phyloP scores from a whole-genome alignment of 352 stramenopile genomes.

The Pythium dissotocum region DNA sequence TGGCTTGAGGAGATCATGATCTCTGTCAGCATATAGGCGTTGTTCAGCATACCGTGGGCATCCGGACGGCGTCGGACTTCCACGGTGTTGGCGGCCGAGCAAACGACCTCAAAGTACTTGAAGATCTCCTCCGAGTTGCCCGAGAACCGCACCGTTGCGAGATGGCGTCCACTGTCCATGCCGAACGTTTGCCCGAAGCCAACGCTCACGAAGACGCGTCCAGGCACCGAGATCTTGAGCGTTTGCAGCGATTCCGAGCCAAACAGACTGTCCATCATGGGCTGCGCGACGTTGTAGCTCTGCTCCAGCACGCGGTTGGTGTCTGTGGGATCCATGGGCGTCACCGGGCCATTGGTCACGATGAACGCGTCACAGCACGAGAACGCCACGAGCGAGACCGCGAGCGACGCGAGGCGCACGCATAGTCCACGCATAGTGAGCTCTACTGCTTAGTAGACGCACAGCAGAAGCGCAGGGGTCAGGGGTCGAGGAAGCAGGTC shows the following conservation, averaged over 20 bases:
- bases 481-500: background rate
- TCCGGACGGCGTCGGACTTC: constrained; percentile 17
- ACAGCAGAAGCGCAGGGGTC: background rate
- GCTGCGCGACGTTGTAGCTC: constrained; percentile 11
- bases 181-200: constrained; percentile 6
- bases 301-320: constrained; percentile 17
- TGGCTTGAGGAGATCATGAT: constrained; percentile 16
- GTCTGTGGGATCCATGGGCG: constrained; percentile 1
- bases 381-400: constrained; percentile 1
- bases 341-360: constrained; percentile 11
- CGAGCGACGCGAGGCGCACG: background rate
- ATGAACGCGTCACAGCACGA: constrained; percentile 8
- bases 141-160: constrained; percentile 22
- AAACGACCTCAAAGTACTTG: constrained; percentile 25
- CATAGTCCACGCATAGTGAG: background rate
- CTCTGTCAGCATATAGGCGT: constrained; percentile 28
- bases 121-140: constrained; percentile 22
- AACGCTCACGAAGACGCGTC: constrained; percentile 54
- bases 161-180: background rate
- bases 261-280: constrained; percentile 15
- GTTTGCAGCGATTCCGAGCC: constrained; percentile 26
- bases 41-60: background rate
- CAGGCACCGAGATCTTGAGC: constrained; percentile 51
- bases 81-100: constrained; percentile 7
- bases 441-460: background rate